Evolutionary conservation across 495 filamentous ascomycete genomes (phyloP), one percentile per base, ranked within the genome.

Genomic region (Tuber aestivum): DNA sequence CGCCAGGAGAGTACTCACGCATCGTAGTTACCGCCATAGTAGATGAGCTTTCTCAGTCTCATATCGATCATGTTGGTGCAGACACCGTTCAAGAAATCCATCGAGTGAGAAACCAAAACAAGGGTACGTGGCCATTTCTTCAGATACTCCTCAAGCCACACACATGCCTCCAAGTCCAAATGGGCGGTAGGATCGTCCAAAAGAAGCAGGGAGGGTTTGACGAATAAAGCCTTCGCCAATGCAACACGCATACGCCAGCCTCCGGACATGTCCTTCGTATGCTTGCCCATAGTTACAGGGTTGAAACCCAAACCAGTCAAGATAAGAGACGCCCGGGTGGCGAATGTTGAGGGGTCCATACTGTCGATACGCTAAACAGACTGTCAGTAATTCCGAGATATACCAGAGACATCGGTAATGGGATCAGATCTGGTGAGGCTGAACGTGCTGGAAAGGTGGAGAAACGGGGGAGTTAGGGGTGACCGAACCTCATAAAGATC

Each of bases 1-100:
- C 38, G 27, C 38, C 85, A 48, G 40, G 40, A 21, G n/a, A 50
- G 50, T 44, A 75, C 82, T 23, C 72, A 83, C 48, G 95, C 92
- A 85, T 99, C 95, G 89, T 98, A 99, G 88, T 99, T 99, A 90
- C 95, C 95, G 88, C 95, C 95, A 85, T 98, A 99, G 92, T 99
- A 99, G 76, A 95, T 86, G 75, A 99, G 92, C 85, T 92, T 87
- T 85, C 92, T 92, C 85, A 88, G 85, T 77, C 95, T 90, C 95
- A 99, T 97, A 82, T 99, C 95, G 81, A 99, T 91, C 95, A 99
- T 97, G 88, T 86, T 97, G 71, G 94, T 94, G 87, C 95, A 99
- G 82, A 99, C 95, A 86, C 95, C 95, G 88, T 99, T 99, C 80
- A 99, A 84, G 89, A 99, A 99, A 87, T 99, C 95, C 91, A 94